Evolutionary conservation across 75 land plant species (phyloP), one percentile per base, ranked within the genome.

Genomic region (Pinus tabuliformis): DNA sequence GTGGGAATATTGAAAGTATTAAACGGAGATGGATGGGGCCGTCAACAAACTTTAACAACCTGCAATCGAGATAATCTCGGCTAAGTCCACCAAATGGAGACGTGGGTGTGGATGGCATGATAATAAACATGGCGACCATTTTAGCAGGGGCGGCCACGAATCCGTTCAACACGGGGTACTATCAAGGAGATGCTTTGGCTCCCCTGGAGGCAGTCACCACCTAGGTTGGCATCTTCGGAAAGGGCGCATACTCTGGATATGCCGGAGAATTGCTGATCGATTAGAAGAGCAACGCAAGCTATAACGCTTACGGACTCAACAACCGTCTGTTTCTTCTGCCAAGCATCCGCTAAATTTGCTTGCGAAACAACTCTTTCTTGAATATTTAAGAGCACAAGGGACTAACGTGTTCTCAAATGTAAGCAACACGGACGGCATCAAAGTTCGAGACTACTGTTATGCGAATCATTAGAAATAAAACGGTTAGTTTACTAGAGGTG

Each of bases 1-100:
- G n/a, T n/a, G n/a, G n/a, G n/a, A n/a, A n/a, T n/a, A n/a, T n/a
- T n/a, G n/a, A n/a, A n/a, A n/a, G n/a, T n/a, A n/a, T n/a, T n/a
- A n/a, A n/a, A n/a, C n/a, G n/a, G n/a, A n/a, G n/a, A n/a, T n/a
- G n/a, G n/a, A n/a, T n/a, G n/a, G n/a, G n/a, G n/a, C n/a, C n/a
- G n/a, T n/a, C n/a, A n/a, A n/a, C n/a, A n/a, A n/a, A n/a, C n/a
- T n/a, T n/a, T n/a, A n/a, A n/a, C n/a, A n/a, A n/a, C n/a, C n/a
- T n/a, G n/a, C n/a, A n/a, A n/a, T n/a, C n/a, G n/a, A n/a, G n/a
- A n/a, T n/a, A n/a, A n/a, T n/a, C n/a, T n/a, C n/a, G n/a, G n/a
- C n/a, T n/a, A n/a, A n/a, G n/a, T 5, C 76, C 87, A 1, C 87
- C 87, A 5, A 85, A 83, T 9, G 86, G 80, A 7, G 87, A 85